A percentile compares a stretch with the other conserved stretches of the same genome.
phyloP scores from a whole-genome alignment of 768 basidiomycete species.

The Mycena latifolia region DNA sequence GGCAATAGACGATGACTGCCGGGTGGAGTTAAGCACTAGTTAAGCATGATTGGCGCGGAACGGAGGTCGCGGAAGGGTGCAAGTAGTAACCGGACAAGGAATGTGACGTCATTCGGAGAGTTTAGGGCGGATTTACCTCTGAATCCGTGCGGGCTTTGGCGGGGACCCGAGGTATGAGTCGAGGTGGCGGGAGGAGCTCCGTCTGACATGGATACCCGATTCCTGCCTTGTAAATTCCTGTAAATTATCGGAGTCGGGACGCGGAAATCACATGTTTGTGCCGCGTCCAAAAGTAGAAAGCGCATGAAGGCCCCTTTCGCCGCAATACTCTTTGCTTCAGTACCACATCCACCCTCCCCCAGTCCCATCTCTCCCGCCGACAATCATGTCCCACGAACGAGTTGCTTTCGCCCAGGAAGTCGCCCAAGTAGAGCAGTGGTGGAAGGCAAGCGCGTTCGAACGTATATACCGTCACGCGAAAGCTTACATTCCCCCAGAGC shows the following conservation, averaged over 20 bases:
- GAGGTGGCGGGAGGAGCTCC: background rate
- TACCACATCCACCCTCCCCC: constrained; percentile 8
- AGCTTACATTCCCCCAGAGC: constrained; percentile 58
- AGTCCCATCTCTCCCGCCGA: constrained; percentile 32
- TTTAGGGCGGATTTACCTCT: constrained; percentile 12
- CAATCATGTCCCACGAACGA: constrained; percentile 74
- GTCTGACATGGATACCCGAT: background rate
- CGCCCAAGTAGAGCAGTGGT: constrained; percentile 89
- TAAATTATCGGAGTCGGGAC: background rate
- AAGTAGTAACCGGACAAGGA: background rate
- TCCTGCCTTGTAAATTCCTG: too few relatives aligned
- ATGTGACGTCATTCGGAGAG: background rate
- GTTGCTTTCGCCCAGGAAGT: constrained; percentile 85
- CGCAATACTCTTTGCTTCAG: too few relatives aligned
- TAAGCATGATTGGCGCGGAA: constrained; percentile 22
- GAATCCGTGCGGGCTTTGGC: background rate
- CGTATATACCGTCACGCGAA: constrained; percentile 8
- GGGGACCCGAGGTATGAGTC: too few relatives aligned
- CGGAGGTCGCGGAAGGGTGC: too few relatives aligned
- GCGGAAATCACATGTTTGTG: constrained; percentile 19
- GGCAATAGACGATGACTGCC: constrained; percentile 80
- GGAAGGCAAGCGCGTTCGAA: constrained; percentile 71
- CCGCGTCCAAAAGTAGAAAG: constrained; percentile 6
- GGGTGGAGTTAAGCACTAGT: background rate
- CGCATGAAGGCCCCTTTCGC: background rate